Evolutionary conservation across 2,329 filamentous ascomycete genomes (phyloP), one percentile per base, ranked within the genome.

Genomic region (Thyridium curvatum): DNA sequence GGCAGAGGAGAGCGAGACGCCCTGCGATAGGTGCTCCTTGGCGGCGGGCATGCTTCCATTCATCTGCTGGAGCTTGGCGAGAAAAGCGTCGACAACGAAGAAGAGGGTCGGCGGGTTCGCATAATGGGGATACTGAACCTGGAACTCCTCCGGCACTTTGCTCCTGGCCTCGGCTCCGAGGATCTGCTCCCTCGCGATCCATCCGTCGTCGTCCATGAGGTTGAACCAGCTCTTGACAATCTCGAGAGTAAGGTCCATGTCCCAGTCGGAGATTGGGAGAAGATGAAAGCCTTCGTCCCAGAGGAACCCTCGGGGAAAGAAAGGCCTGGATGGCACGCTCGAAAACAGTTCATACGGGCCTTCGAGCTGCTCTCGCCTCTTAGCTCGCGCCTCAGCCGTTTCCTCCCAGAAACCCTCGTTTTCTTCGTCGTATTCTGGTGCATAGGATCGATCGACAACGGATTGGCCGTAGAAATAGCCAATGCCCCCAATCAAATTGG

Each of bases 281-380:
- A 95, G 68, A 52, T 96, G 90, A 61, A 94, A 96, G 0, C 90
- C 90, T 58, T 96, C 90, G 50, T 96, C 90, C 90, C 90, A 95
- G 5, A 95, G 70, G 56, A 96, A 96, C 1, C 90, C 90, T 45
- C 90, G 74, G 1, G 90, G 89, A 60, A 96, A 95, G 67, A 95
- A 94, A 0, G 90, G 84, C 7, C 90, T 72, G 3, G 89, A 94
- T 0, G 90, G 90, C 40, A 94, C 82, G 48, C 81, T 85, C 9
- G 89, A 91, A 58, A 87, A 94, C 2, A 96, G 73, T 56, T 86
- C 1, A 81, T 64, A 41, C 78, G 69, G 42, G 86, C 79, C 43
- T 77, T 61, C 35, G 75, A 79, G 40, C 79, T 74, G 16, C 66
- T 71, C 45, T 86, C 75, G 6, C 87, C 89, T 54, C 84, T 81